Conservation (phyloP, 164 flowering plant species). For the Vitis vinifera region DNA sequence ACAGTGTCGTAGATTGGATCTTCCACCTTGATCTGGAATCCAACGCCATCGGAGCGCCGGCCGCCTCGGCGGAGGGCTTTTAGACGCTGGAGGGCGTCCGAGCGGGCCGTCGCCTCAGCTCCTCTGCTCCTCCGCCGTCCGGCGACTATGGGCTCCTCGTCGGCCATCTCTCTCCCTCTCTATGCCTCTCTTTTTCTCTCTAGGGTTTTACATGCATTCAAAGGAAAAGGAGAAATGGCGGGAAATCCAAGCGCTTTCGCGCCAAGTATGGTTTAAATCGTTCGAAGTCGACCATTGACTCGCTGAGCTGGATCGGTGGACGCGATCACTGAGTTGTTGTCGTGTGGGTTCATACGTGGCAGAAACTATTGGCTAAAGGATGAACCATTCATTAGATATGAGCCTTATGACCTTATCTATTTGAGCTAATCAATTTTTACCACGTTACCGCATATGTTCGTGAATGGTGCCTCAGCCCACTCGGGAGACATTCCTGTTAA, state of each 20-base stretch:
- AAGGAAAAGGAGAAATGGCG: not conserved
- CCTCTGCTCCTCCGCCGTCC: slow-evolving; percentile 56
- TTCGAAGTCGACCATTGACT: not conserved
- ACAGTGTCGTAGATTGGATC: slow-evolving; percentile 81
- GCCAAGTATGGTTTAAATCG: not conserved
- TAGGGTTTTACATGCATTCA: not conserved
- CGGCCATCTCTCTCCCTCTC: slow-evolving; percentile 33
- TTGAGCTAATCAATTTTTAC: too few relatives aligned
- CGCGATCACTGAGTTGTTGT: not conserved
- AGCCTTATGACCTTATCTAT: too few relatives aligned
- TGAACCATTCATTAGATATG: not conserved
- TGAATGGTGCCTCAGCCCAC: too few relatives aligned
- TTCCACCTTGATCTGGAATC: slow-evolving; percentile 67
- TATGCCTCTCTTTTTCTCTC: slow-evolving; percentile 3
- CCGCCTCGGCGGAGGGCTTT: slow-evolving; percentile 57
- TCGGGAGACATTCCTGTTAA: too few relatives aligned
- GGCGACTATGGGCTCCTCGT: slow-evolving; percentile 31
- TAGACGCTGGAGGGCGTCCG: slow-evolving; percentile 66
- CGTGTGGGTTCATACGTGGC: not conserved
- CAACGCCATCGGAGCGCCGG: slow-evolving; percentile 49
- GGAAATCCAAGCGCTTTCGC: not conserved
- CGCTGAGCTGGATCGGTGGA: not conserved
- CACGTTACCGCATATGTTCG: too few relatives aligned
- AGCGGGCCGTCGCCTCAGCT: slow-evolving; percentile 39
- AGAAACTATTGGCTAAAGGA: not conserved